Percentiles rank a stretch among this genome's conserved stretches.
phyloP scores from a whole-genome alignment of 805 yeast genomes.

The Pichia heedii region DNA sequence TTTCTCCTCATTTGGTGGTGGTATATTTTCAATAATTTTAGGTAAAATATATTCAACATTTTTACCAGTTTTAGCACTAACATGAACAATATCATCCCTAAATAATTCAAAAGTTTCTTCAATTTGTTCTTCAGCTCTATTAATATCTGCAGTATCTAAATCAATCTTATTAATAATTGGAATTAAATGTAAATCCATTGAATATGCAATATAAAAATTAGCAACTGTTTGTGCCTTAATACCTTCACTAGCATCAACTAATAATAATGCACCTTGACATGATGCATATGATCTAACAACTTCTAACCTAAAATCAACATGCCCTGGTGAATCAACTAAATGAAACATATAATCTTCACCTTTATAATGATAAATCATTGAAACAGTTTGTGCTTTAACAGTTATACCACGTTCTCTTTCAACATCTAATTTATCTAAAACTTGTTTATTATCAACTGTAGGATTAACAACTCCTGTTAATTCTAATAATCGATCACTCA shows the following conservation, averaged over 20 bases:
- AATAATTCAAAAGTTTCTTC: constrained; percentile 75
- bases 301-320: constrained; percentile 91
- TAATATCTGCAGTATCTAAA: constrained; percentile 77
- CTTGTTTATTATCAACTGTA: constrained; percentile 63
- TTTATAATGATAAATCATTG: constrained; percentile 72
- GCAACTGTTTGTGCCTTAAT: constrained; percentile 99
- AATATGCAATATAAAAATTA: constrained; percentile 82
- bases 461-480: constrained; percentile 81
- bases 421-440: constrained; percentile 84
- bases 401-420: constrained; percentile 96
- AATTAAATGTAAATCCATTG: constrained; percentile 68
- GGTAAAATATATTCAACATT: constrained; percentile 78
- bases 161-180: constrained; percentile 93
- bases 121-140: constrained; percentile 75
- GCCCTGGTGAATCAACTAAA: constrained; percentile 96
- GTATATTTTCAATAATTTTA: constrained; percentile 71
- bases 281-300: constrained; percentile 92
- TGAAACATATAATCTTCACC: constrained; percentile 75
- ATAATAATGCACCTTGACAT: constrained; percentile 84
- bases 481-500: constrained; percentile 81
- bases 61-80: constrained; percentile 86
- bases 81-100: constrained; percentile 63
- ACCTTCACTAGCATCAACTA: constrained; percentile 94
- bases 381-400: constrained; percentile 92
- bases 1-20: constrained; percentile 28